Conservation (phyloP, 805 yeast genomes). For the Teunomyces aglyptinius region DNA sequence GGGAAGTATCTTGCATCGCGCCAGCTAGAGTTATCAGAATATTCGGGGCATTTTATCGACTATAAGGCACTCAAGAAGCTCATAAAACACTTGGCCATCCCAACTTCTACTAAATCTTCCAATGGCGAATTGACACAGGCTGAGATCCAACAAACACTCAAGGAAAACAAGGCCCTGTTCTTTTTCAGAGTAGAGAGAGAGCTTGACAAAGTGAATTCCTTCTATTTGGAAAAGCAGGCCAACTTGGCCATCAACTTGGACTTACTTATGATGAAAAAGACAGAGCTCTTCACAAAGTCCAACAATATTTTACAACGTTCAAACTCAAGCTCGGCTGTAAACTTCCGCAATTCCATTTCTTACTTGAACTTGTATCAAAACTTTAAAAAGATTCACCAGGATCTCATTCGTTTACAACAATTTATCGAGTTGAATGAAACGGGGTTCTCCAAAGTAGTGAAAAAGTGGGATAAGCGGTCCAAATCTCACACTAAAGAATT, state of each 20-base stretch:
- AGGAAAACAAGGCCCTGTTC: conserved; percentile 87
- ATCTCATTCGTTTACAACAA: conserved; percentile 84
- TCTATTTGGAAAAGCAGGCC: conserved; percentile 87
- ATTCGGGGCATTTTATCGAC: conserved; percentile 89
- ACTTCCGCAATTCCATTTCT: conserved; percentile 67
- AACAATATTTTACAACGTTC: conserved; percentile 7
- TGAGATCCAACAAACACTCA: conserved; percentile 50
- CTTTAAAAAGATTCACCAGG: conserved; percentile 84
- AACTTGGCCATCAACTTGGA: conserved; percentile 80
- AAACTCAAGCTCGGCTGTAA: conserved; percentile 14
- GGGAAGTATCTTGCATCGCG: conserved; percentile 94
- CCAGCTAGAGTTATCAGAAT: conserved; percentile 93
- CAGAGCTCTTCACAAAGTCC: conserved; percentile 40
- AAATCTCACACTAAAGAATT: conserved; percentile 92
- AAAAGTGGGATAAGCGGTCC: conserved; percentile 97
- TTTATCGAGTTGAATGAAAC: conserved; percentile 93
- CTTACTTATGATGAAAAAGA: conserved; percentile 69
- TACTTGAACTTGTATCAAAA: conserved; percentile 84
- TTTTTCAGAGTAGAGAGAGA: conserved; percentile 91
- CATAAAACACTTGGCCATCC: conserved; percentile 72
- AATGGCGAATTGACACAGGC: conserved; percentile 12
- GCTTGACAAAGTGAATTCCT: conserved; percentile 90
- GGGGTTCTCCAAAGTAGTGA: conserved; percentile 91
- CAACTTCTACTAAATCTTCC: conserved; percentile 23
- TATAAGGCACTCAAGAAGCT: conserved; percentile 91